phyloP scores from a whole-genome alignment of 106 monocot species.

The Phalaenopsis aphrodite region DNA sequence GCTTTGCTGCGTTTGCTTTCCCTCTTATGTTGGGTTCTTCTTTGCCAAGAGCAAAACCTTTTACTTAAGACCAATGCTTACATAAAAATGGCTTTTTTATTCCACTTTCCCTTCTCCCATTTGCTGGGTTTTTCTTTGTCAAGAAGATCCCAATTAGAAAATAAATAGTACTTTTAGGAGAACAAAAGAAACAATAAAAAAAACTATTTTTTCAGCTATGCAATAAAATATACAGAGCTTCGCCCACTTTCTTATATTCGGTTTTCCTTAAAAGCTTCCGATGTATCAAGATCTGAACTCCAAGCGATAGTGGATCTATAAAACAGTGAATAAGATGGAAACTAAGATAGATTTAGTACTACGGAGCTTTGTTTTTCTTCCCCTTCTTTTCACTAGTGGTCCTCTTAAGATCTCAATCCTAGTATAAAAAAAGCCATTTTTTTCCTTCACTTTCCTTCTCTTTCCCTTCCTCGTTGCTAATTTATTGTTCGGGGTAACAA shows the following conservation, averaged over 20 bases:
- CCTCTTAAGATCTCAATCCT: neutral
- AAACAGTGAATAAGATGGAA: neutral
- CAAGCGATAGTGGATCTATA: neutral
- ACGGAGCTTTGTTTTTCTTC: neutral
- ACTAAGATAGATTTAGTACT: neutral
- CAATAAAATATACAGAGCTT: neutral
- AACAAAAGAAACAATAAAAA: neutral
- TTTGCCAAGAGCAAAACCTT: neutral
- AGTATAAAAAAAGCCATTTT: neutral
- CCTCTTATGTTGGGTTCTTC: neutral
- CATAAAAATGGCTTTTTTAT: neutral
- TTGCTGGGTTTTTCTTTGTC: neutral
- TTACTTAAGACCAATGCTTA: neutral
- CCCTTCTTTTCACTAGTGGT: neutral
- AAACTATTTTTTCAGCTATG: neutral
- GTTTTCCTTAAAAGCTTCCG: neutral
- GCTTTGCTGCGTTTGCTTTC: neutral
- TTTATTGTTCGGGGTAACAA: neutral
- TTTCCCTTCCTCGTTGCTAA: neutral
- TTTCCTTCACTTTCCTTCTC: neutral
- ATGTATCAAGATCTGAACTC: conserved; percentile 1
- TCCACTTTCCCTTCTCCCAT: neutral
- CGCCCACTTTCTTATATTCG: neutral
- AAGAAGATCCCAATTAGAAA: neutral
- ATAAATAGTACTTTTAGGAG: neutral